Conservation (phyloP, 768 basidiomycete genomes). For the Basidioascus undulatus region DNA sequence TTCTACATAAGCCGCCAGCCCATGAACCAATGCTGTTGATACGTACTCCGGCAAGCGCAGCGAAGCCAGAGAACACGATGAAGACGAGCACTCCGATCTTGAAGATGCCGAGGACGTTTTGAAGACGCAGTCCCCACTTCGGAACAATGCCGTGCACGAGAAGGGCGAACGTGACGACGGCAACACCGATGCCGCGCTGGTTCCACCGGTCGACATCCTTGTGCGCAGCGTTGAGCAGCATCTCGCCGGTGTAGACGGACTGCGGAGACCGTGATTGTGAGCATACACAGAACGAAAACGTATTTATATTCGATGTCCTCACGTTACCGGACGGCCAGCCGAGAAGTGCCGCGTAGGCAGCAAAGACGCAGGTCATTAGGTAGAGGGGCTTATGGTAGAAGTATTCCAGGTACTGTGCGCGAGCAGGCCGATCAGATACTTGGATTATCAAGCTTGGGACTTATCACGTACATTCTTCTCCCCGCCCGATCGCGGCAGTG, state of each 20-base stretch:
- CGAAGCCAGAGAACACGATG: slow-evolving; percentile 11
- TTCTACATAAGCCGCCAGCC: too few species aligned
- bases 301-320: neutral
- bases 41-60: slow-evolving; percentile 3
- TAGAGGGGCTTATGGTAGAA: slow-evolving; percentile 9
- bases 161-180: slow-evolving; percentile 11
- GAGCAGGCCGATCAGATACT: neutral
- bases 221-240: slow-evolving; percentile 7
- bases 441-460: neutral
- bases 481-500: slow-evolving; percentile 11
- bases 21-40: too few species aligned
- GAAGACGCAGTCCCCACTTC: slow-evolving; percentile 11
- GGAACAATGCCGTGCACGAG: slow-evolving; percentile 8
- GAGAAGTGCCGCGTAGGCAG: slow-evolving; percentile 7
- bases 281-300: neutral
- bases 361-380: slow-evolving; percentile 9
- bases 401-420: slow-evolving; percentile 8
- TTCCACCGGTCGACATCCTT: slow-evolving; percentile 10
- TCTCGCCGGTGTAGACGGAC: slow-evolving; percentile 4
- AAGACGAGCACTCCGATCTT: slow-evolving; percentile 12
- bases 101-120: slow-evolving; percentile 12
- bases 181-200: slow-evolving; percentile 12
- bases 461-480: slow-evolving; percentile 2
- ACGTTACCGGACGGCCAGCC: slow-evolving; percentile 6
- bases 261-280: neutral